Percentiles rank a stretch among this genome's conserved stretches.
Conservation (phyloP, 2,329 filamentous ascomycete genomes). For the Venturia aucupariae region DNA sequence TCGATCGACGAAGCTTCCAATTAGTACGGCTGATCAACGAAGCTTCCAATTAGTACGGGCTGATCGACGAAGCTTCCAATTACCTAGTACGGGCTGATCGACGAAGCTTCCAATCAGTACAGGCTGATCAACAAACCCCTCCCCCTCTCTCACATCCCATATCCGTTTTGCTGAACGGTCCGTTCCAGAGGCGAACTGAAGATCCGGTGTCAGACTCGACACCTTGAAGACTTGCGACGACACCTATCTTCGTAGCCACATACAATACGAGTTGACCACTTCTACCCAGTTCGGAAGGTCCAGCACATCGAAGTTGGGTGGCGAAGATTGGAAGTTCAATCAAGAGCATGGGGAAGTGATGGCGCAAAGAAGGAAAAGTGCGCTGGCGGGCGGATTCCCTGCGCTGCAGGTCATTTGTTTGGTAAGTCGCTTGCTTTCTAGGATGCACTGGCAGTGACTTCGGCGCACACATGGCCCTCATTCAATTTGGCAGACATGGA, state of each 20-base stretch:
- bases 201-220: neutral
- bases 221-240: too few relatives aligned
- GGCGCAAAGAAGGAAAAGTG: slow-evolving; percentile 6
- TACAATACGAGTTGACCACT: neutral
- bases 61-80: too few relatives aligned
- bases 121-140: neutral
- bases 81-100: too few relatives aligned
- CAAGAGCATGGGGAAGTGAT: neutral
- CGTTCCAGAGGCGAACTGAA: neutral
- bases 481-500: neutral
- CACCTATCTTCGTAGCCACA: too few relatives aligned
- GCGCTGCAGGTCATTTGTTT: slow-evolving; percentile 15
- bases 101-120: neutral
- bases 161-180: neutral
- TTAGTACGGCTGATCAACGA: too few relatives aligned
- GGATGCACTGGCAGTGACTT: neutral
- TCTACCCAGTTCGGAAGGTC: neutral
- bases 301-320: neutral
- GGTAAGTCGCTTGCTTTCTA: slow-evolving; percentile 6
- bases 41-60: too few relatives aligned
- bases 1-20: too few relatives aligned
- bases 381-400: neutral
- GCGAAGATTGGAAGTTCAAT: neutral
- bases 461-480: neutral
- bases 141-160: too few relatives aligned